Evolutionary conservation across 306 rosid species (phyloP).

Genomic region (Bauhinia variegata): DNA sequence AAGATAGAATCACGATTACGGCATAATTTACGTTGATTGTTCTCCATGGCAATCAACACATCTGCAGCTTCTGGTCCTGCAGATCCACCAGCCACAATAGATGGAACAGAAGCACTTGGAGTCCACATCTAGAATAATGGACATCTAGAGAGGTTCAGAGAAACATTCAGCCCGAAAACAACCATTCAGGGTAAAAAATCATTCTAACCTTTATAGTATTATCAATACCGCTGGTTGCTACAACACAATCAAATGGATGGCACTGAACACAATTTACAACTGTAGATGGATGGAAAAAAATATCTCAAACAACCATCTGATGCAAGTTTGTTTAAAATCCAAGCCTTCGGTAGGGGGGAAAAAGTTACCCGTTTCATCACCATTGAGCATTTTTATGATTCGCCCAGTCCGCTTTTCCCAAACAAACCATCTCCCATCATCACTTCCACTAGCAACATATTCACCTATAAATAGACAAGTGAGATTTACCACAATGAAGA

Average conservation of each 20-base stretch:
- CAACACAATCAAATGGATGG: slow-evolving; percentile 88
- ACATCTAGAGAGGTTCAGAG: slow-evolving; percentile 38
- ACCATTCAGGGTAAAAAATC: slow-evolving; percentile 22
- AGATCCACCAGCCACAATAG: slow-evolving; percentile 77
- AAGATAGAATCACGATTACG: slow-evolving; percentile 70
- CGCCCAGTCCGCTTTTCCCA: slow-evolving; percentile 97
- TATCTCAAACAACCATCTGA: slow-evolving; percentile 29
- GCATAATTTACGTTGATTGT: slow-evolving; percentile 73
- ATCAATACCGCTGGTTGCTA: slow-evolving; percentile 96
- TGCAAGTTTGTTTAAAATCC: slow-evolving; percentile 4
- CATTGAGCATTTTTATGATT: slow-evolving; percentile 80
- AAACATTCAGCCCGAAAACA: slow-evolving; percentile 27
- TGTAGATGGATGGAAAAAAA: slow-evolving; percentile 42
- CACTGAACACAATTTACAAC: slow-evolving; percentile 94
- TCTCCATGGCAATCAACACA: slow-evolving; percentile 65
- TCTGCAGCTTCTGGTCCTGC: slow-evolving; percentile 76
- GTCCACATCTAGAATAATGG: slow-evolving; percentile 77
- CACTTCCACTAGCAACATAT: slow-evolving; percentile 95
- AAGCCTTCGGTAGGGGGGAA: slow-evolving; percentile 27
- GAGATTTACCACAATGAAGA: slow-evolving; percentile 6
- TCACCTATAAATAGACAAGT: slow-evolving; percentile 64
- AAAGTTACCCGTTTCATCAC: slow-evolving; percentile 81
- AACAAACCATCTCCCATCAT: slow-evolving; percentile 97
- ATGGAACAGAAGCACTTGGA: slow-evolving; percentile 75
- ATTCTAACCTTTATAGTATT: slow-evolving; percentile 85